Evolutionary conservation across 495 filamentous ascomycete genomes (phyloP).

Genomic region (Penicillium cataractarum): DNA sequence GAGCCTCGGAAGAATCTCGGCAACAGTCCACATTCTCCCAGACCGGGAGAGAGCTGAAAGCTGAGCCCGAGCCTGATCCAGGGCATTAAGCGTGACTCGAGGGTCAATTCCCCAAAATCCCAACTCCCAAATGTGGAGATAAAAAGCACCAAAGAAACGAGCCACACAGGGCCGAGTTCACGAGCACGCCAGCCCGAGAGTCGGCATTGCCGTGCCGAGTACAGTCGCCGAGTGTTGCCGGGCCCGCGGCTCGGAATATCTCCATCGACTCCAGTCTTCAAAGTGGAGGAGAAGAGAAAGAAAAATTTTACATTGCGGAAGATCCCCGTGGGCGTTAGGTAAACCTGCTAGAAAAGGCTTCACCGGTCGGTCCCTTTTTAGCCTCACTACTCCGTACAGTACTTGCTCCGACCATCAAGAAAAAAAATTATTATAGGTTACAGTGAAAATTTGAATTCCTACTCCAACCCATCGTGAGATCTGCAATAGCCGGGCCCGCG

Average conservation of each 20-base stretch:
- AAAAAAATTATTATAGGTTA: too few relatives aligned
- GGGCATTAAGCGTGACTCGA: neutral
- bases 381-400: slow-evolving; percentile 19
- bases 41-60: neutral
- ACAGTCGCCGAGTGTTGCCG: slow-evolving; percentile 17
- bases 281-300: neutral
- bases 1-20: slow-evolving; percentile 31
- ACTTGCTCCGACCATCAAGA: slow-evolving; percentile 18
- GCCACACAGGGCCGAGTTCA: slow-evolving; percentile 15
- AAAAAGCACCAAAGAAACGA: slow-evolving; percentile 2
- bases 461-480: slow-evolving; percentile 2
- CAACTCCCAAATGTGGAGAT: slow-evolving; percentile 11
- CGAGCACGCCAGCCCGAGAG: slow-evolving; percentile 20
- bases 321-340: slow-evolving; percentile 10
- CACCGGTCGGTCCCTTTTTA: slow-evolving; percentile 20
- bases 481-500: slow-evolving; percentile 7
- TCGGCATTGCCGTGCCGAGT: slow-evolving; percentile 32
- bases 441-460: neutral
- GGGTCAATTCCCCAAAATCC: neutral
- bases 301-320: slow-evolving; percentile 14
- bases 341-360: slow-evolving; percentile 1
- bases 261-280: neutral
- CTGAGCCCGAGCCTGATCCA: neutral
- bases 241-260: slow-evolving; percentile 23
- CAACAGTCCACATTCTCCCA: neutral